Evolutionary conservation across 2,329 filamentous ascomycete species (phyloP), one percentile per base, ranked within the genome.

Genomic region (Coniochaeta hoffmannii): DNA sequence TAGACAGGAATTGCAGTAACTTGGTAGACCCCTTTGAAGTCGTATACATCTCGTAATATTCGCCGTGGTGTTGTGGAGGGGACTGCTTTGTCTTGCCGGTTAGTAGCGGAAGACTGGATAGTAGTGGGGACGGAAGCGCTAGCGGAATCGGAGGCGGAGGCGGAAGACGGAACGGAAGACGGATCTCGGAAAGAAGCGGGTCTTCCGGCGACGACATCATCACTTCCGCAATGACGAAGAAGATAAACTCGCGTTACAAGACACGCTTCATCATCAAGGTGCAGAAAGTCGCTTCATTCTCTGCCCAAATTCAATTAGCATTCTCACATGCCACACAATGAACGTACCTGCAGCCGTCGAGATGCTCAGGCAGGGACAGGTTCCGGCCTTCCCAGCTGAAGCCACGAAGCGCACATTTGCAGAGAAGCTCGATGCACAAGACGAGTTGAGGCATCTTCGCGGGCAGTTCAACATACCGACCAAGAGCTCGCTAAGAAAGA

Each of bases 401-500:
- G 76, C 78, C 55, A 73, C 70, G 56, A 72, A 75, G 0, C 59
- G 74, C 6, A 73, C 74, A 6, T 83, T 76, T 66, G 80, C 81
- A 1, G 67, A 66, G 58, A 61, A 71, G 26, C 74, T 88, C 6
- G 87, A 90, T 68, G 69, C 72, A 0, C 73, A 82, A 61, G 86
- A 90, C 64, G 70, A 76, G n/a, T 68, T 90, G 36, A 70, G 72
- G 15, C 72, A 76, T 56, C 78, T 89, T 55, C 81, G 89, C 31
- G 72, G 83, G 24, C 81, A 93, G 62, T 96, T 93, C 67, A 78
- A 87, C 50, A 85, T 95, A 49, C 91, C 91, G 0, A 87, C 87
- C 3, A 89, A 85, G 68, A 75, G 74, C 10, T 89, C 91, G 38
- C 71, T 94, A 49, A 85, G 80, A 66, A 81, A 87, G 60, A 86